Evolutionary conservation across 148 eudicot species (phyloP).

Genomic region (Chenopodium suecicum): DNA sequence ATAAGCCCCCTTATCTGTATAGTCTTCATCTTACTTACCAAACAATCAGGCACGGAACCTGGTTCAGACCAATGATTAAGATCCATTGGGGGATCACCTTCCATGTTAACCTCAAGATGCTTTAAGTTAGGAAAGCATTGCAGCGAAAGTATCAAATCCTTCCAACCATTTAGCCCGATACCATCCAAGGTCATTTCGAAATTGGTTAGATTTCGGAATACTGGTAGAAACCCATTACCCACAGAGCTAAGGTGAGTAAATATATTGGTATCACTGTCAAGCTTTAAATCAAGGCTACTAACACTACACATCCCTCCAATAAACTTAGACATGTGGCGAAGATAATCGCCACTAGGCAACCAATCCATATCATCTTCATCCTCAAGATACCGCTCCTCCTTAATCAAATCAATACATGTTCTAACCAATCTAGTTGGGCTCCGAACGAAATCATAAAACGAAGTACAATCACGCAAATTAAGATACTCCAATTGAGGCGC

Average conservation of each 20-base stretch:
- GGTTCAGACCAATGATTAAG: neutral
- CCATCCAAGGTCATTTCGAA: neutral
- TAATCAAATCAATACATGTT: conserved; percentile 2
- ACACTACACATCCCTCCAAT: neutral
- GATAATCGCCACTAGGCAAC: neutral
- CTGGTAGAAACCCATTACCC: neutral
- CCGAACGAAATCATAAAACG: neutral
- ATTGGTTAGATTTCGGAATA: neutral
- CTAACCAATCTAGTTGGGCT: neutral
- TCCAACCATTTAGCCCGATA: neutral
- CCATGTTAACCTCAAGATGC: conserved; percentile 1
- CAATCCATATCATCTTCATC: neutral
- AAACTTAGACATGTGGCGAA: neutral
- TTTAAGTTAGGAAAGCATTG: conserved; percentile 1
- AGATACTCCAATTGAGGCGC: neutral
- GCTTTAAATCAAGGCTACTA: neutral
- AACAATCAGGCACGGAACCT: neutral
- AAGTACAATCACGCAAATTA: neutral
- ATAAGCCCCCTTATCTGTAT: neutral
- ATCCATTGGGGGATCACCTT: neutral
- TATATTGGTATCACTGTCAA: neutral
- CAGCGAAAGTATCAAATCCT: neutral
- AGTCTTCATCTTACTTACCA: neutral
- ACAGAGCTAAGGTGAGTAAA: neutral
- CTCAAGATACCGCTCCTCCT: neutral